Conservation (phyloP, 768 basidiomycete genomes). For the Pulveroboletus sp. region DNA sequence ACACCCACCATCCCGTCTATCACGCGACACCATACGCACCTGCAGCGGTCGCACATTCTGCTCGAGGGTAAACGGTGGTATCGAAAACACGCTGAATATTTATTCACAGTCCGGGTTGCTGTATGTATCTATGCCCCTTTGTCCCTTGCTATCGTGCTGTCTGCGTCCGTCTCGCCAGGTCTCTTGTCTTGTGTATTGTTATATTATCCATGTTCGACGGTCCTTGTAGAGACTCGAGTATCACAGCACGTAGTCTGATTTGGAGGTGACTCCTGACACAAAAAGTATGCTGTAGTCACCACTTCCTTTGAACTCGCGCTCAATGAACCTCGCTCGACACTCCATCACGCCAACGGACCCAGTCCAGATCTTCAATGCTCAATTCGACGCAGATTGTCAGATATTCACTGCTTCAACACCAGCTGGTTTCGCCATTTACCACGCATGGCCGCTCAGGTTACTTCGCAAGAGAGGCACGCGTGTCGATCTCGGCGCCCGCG, state of each 20-base stretch:
- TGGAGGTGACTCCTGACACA: slow-evolving; percentile 9
- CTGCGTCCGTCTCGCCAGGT: slow-evolving; percentile 11
- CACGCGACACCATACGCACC: slow-evolving; percentile 23
- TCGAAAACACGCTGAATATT: slow-evolving; percentile 17
- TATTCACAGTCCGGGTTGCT: slow-evolving; percentile 14
- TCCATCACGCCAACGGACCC: slow-evolving; percentile 74
- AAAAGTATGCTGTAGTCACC: slow-evolving; percentile 14
- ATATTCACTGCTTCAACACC: slow-evolving; percentile 80
- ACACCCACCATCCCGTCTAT: slow-evolving; percentile 26
- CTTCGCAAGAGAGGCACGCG: slow-evolving; percentile 74
- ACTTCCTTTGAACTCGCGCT: slow-evolving; percentile 18
- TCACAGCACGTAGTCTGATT: slow-evolving; percentile 1
- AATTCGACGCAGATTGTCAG: slow-evolving; percentile 73
- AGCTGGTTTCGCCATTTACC: slow-evolving; percentile 80
- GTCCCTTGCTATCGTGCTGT: slow-evolving; percentile 14
- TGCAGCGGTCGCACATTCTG: slow-evolving; percentile 27
- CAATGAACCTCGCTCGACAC: slow-evolving; percentile 85
- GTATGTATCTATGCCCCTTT: slow-evolving; percentile 24
- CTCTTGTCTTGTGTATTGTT: slow-evolving; percentile 20
- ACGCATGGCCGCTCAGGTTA: slow-evolving; percentile 66
- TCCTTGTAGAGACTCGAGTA: slow-evolving; percentile 6
- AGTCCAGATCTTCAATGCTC: slow-evolving; percentile 69
- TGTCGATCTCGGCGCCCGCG: background rate
- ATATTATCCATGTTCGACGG: slow-evolving; percentile 7
- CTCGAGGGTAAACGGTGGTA: slow-evolving; percentile 20